Evolutionary conservation across 176 grass and related monocot genomes (phyloP).

Genomic region (Miscanthus lutarioriparius): DNA sequence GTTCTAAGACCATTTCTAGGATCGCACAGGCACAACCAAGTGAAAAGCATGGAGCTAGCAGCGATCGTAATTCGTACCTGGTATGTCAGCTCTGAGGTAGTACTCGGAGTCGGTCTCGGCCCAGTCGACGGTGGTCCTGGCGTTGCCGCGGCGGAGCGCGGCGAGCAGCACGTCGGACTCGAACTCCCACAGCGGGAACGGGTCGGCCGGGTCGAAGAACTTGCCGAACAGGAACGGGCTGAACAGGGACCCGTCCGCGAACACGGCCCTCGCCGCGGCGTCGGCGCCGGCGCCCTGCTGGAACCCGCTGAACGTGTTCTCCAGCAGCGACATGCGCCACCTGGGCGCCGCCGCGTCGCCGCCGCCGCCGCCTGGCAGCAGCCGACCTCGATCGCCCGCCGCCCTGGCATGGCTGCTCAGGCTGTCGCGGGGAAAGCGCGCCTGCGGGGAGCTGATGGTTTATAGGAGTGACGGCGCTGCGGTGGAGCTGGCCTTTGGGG

Average conservation of each 20-base stretch:
- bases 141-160: slow-evolving; percentile 38
- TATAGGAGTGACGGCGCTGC: not conserved
- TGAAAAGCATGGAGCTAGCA: not conserved
- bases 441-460: not conserved
- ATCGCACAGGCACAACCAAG: not conserved
- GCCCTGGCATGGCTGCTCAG: slow-evolving; percentile 42
- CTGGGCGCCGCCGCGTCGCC: slow-evolving; percentile 30
- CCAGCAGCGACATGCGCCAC: slow-evolving; percentile 79
- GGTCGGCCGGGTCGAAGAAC: slow-evolving; percentile 94
- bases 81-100: slow-evolving; percentile 58
- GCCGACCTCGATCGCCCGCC: slow-evolving; percentile 76
- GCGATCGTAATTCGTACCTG: slow-evolving; percentile 40
- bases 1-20: not conserved
- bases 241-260: slow-evolving; percentile 77
- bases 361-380: slow-evolving; percentile 18
- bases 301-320: slow-evolving; percentile 64
- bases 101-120: slow-evolving; percentile 63
- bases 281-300: slow-evolving; percentile 26
- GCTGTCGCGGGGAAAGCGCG: not conserved
- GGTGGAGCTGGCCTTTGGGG: slow-evolving; percentile 38
- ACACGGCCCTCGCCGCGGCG: slow-evolving; percentile 54
- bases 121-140: slow-evolving; percentile 65
- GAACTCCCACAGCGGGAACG: slow-evolving; percentile 95
- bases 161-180: slow-evolving; percentile 70
- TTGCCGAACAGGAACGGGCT: slow-evolving; percentile 87